phyloP scores from a whole-genome alignment of 371 early-diverging fungal genomes.

The Apophysomyces trapeziformis region DNA sequence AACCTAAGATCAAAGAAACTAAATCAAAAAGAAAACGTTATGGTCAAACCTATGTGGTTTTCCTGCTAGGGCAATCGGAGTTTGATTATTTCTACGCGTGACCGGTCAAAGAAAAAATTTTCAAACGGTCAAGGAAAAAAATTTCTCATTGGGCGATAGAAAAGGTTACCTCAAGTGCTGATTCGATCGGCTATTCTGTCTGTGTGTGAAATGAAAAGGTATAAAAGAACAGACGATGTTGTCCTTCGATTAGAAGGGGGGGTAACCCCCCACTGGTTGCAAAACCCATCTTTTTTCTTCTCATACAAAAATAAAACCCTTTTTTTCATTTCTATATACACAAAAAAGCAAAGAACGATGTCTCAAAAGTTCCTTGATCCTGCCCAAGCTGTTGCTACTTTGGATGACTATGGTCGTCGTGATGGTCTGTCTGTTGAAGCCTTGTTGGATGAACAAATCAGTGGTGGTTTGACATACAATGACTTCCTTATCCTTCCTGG shows the following conservation, averaged over 20 bases:
- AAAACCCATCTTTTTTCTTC: slow-evolving; percentile 22
- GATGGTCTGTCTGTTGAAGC: slow-evolving; percentile 83
- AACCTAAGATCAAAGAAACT: slow-evolving; percentile 15
- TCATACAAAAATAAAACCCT: slow-evolving; percentile 16
- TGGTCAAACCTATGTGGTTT: background rate
- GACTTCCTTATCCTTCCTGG: slow-evolving; percentile 97
- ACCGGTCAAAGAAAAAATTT: slow-evolving; percentile 5
- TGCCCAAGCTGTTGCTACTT: slow-evolving; percentile 44
- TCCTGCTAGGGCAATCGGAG: background rate
- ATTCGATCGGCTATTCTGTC: background rate
- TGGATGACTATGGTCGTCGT: slow-evolving; percentile 47
- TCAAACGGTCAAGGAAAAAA: background rate
- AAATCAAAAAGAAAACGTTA: background rate
- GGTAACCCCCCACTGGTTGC: slow-evolving; percentile 26
- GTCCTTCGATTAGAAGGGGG: slow-evolving; percentile 29
- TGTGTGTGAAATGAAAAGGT: slow-evolving; percentile 14
- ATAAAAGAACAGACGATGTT: slow-evolving; percentile 20
- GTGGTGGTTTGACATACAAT: slow-evolving; percentile 96
- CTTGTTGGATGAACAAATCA: slow-evolving; percentile 70
- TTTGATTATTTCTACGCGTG: background rate
- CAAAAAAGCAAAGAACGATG: background rate
- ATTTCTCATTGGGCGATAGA: background rate
- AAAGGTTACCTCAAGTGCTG: no score
- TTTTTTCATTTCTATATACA: background rate
- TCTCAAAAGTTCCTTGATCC: slow-evolving; percentile 40